Conservation (phyloP, 2,329 filamentous ascomycete species). For the Sporothrix pseudoabietina region DNA sequence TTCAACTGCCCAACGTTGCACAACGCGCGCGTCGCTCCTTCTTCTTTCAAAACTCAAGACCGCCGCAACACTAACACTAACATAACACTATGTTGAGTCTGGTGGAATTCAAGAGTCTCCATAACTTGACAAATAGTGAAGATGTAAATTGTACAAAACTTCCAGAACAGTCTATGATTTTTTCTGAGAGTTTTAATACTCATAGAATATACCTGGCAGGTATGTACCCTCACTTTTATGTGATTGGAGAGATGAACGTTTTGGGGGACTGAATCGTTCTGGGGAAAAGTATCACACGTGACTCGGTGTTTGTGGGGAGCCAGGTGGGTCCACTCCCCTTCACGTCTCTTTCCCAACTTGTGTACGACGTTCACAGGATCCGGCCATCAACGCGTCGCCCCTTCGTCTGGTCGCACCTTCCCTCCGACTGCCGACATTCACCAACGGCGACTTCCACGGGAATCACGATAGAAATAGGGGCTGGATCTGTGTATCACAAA, state of each 20-base stretch:
- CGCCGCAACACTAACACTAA: neutral
- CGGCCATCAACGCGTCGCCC: constrained; percentile 14
- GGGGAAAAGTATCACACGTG: neutral
- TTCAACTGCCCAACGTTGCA: neutral
- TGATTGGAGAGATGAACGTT: neutral
- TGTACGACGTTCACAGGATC: neutral
- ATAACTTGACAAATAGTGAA: too few species aligned
- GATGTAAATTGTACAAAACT: too few species aligned
- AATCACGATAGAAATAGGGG: too few species aligned
- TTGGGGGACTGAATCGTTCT: neutral
- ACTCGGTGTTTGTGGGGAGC: constrained; percentile 21
- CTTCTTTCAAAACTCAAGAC: neutral
- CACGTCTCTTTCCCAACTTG: constrained; percentile 2
- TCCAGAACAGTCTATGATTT: too few species aligned
- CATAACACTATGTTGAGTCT: too few species aligned
- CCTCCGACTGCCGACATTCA: neutral
- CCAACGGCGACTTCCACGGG: neutral
- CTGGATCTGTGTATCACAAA: neutral
- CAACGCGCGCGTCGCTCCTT: neutral
- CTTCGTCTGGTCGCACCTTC: neutral
- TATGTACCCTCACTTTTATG: too few species aligned
- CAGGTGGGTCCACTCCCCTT: neutral
- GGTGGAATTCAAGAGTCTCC: too few species aligned
- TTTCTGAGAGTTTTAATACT: too few species aligned
- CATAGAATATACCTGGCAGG: too few species aligned